These are phyloP conservation scores for Fragaria iinumae DNA, from an alignment of 306 rosid genomes.

Conservation along the genomic window DNA sequence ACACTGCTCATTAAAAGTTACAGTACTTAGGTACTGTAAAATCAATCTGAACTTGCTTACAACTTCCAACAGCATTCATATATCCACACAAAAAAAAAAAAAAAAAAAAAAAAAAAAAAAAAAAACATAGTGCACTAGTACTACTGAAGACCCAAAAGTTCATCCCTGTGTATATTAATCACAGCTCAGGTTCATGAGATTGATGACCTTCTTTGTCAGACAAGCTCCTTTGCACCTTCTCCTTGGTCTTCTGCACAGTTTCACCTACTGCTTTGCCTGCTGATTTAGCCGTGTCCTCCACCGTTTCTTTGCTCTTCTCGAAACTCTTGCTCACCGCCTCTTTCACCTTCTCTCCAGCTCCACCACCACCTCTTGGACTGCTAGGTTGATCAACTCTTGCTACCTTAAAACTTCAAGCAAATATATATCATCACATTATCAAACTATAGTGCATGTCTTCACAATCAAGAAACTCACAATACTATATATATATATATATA, in stretches of 20 bases:
- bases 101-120: too few species aligned
- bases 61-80: too few species aligned
- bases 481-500: too few species aligned
- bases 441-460: not conserved
- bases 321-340: slow-evolving; percentile 28
- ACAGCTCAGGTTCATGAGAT: not conserved
- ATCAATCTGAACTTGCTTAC: too few species aligned
- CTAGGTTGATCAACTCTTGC: not conserved
- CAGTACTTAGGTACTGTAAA: too few species aligned
- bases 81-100: too few species aligned
- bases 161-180: not conserved
- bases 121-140: too few species aligned
- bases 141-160: not conserved
- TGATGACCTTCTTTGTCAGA: not conserved
- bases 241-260: slow-evolving; percentile 23
- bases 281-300: slow-evolving; percentile 37
- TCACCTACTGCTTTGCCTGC: slow-evolving; percentile 28
- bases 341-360: slow-evolving; percentile 31
- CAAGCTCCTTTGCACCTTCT: slow-evolving; percentile 25
- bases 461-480: not conserved
- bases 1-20: too few species aligned
- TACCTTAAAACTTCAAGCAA: slow-evolving; percentile 28
- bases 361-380: not conserved
- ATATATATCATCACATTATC: not conserved
- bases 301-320: slow-evolving; percentile 21